Conservation (phyloP, 1,284 basidiomycete genomes). For the Ceratobasidium theobromae region DNA sequence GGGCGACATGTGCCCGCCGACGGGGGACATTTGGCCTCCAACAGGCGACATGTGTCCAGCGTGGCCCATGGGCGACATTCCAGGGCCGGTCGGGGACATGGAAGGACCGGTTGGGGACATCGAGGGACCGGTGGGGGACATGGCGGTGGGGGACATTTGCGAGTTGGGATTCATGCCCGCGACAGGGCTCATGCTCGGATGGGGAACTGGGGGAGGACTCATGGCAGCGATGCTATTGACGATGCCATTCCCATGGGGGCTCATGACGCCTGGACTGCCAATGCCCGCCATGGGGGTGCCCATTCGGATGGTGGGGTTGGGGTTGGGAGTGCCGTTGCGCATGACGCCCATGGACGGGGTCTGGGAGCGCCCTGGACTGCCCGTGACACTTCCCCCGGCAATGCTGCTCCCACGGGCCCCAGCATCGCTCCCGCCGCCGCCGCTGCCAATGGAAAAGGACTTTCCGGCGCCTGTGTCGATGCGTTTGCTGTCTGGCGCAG, state of each 20-base stretch:
- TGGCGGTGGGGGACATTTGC: not conserved
- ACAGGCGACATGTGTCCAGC: not conserved
- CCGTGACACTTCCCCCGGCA: not conserved
- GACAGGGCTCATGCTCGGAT: slow-evolving; percentile 11
- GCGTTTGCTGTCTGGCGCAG: slow-evolving; percentile 4
- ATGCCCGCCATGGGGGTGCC: not conserved
- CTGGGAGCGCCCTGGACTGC: not conserved
- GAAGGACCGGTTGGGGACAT: not conserved
- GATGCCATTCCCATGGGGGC: not conserved
- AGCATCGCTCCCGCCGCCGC: slow-evolving; percentile 6
- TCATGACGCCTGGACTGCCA: not conserved
- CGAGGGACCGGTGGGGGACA: too few species aligned
- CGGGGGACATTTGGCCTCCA: not conserved
- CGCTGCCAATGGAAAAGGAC: slow-evolving; percentile 22
- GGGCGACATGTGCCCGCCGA: not conserved
- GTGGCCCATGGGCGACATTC: not conserved
- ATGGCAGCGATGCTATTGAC: not conserved
- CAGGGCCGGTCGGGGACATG: not conserved
- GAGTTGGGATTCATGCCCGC: not conserved
- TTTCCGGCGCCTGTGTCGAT: slow-evolving; percentile 21
- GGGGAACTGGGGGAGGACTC: not conserved
- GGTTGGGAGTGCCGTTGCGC: slow-evolving; percentile 4
- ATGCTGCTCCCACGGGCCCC: not conserved
- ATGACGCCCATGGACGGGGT: slow-evolving; percentile 1
- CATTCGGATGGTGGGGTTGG: not conserved